A percentile compares a stretch with the other conserved stretches of the same genome.
These are phyloP conservation scores for Rhododendron vialii DNA, from an alignment of 148 eudicot species.

Conservation along the genomic window DNA sequence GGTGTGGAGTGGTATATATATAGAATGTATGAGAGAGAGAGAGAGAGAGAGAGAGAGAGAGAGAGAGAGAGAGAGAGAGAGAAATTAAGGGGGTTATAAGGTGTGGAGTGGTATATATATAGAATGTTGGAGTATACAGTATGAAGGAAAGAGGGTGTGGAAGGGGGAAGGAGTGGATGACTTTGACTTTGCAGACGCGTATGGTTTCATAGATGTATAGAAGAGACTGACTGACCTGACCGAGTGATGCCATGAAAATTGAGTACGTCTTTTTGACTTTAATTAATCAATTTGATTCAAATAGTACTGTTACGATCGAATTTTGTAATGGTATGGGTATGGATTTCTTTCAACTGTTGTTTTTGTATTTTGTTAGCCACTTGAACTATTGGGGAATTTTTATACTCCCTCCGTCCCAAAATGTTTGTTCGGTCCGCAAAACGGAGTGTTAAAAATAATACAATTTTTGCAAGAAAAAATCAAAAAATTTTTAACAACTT, in stretches of 20 bases:
- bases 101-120: background rate
- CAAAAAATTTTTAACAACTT: no score
- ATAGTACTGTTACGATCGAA: background rate
- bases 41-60: background rate
- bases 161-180: background rate
- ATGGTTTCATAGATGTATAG: background rate
- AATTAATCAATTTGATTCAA: background rate
- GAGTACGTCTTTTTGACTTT: background rate
- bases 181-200: constrained; percentile 14
- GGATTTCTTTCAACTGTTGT: background rate
- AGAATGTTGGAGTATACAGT: no score
- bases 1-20: no score
- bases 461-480: no score
- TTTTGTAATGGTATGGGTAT: background rate
- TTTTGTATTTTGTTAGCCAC: background rate
- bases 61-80: constrained; percentile 1
- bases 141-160: background rate
- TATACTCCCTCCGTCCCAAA: no score
- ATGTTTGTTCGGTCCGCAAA: no score
- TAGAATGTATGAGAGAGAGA: constrained; percentile 8
- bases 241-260: background rate
- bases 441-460: no score
- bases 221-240: background rate
- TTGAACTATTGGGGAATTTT: background rate
- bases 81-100: background rate